phyloP scores from a whole-genome alignment of 352 stramenopile species.

The Pythium volutum region DNA sequence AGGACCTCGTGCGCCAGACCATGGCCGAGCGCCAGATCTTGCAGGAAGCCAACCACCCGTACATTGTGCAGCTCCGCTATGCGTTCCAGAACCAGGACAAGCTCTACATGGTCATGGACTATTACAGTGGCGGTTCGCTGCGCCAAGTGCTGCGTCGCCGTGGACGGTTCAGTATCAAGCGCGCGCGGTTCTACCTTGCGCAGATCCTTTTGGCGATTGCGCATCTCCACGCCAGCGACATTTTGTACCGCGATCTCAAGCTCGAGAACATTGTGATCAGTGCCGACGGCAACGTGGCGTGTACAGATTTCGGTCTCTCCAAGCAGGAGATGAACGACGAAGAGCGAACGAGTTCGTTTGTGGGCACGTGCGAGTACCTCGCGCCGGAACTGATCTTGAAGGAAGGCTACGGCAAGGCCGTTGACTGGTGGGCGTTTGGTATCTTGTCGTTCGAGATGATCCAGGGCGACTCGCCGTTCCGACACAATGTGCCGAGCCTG shows the following conservation, averaged over 20 bases:
- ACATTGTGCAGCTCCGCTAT: constrained; percentile 74
- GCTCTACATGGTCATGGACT: constrained; percentile 83
- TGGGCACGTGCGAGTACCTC: constrained; percentile 75
- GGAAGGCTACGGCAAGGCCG: constrained; percentile 62
- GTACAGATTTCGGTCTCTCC: constrained; percentile 70
- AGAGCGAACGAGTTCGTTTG: constrained; percentile 61
- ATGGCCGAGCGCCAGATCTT: constrained; percentile 75
- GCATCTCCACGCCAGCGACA: constrained; percentile 57
- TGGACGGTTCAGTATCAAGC: constrained; percentile 69
- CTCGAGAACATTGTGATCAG: constrained; percentile 76
- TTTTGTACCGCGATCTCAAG: constrained; percentile 76
- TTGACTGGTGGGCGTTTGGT: constrained; percentile 77
- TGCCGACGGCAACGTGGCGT: constrained; percentile 64
- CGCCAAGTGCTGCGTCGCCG: constrained; percentile 62
- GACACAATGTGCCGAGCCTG: constrained; percentile 59
- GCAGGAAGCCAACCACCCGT: constrained; percentile 70
- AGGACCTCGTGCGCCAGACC: constrained; percentile 72
- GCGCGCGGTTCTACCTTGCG: constrained; percentile 61
- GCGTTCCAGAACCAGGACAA: constrained; percentile 81
- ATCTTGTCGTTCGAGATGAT: constrained; percentile 79
- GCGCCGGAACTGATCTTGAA: constrained; percentile 72
- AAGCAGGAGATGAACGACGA: constrained; percentile 77
- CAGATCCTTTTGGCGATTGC: constrained; percentile 68
- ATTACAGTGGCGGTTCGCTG: constrained; percentile 69
- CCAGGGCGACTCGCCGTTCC: constrained; percentile 69